Evolutionary conservation across 768 basidiomycete species (phyloP).

Genomic region (Pulveroboletus frians): DNA sequence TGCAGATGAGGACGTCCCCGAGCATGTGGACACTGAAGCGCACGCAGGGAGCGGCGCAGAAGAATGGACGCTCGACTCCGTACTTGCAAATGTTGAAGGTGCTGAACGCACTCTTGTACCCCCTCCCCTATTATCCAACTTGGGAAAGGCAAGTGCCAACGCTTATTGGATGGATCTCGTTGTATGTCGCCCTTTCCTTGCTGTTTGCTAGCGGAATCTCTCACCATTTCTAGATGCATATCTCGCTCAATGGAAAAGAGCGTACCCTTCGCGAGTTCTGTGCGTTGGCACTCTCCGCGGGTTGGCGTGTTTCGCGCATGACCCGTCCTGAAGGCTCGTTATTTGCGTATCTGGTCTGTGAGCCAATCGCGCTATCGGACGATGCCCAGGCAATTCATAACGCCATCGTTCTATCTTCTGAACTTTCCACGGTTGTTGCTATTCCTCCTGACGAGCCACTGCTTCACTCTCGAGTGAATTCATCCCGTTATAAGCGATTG

Average conservation of each 20-base stretch:
- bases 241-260: conserved; percentile 63
- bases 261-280: conserved; percentile 62
- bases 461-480: not conserved
- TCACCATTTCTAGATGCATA: conserved; percentile 52
- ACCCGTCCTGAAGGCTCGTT: conserved; percentile 55
- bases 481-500: conserved; percentile 7
- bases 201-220: not conserved
- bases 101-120: conserved; percentile 50
- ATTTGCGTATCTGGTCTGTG: conserved; percentile 68
- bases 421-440: conserved; percentile 13
- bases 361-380: conserved; percentile 51
- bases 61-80: conserved; percentile 27
- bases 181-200: conserved; percentile 32
- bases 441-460: conserved; percentile 7
- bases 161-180: conserved; percentile 70
- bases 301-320: conserved; percentile 58
- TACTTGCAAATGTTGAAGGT: conserved; percentile 43
- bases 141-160: conserved; percentile 63
- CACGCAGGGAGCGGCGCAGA: not conserved
- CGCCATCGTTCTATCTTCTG: conserved; percentile 15
- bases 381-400: conserved; percentile 23
- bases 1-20: conserved; percentile 37
- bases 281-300: conserved; percentile 47
- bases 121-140: conserved; percentile 63
- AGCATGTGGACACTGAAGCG: conserved; percentile 5